Evolutionary conservation across 1,139 yeast genomes (phyloP).

Genomic region (Entelexis paramagnoliae): DNA sequence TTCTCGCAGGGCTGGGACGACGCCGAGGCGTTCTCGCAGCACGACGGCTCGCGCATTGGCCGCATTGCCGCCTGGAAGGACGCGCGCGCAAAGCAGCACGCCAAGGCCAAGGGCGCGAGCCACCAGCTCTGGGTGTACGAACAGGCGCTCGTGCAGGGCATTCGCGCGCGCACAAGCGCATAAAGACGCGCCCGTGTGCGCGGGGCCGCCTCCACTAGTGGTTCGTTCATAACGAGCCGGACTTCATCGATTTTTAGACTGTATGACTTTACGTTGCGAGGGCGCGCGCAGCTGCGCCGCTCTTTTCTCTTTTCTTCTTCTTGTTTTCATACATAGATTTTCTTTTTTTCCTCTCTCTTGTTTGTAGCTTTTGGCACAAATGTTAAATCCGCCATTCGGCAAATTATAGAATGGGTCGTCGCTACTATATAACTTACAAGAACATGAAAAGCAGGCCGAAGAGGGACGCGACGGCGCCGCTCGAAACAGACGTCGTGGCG

Average conservation of each 20-base stretch:
- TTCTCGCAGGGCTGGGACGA: slow-evolving; percentile 68
- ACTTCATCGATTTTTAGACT: too few relatives aligned
- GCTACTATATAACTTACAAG: background rate
- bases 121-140: slow-evolving; percentile 66
- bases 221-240: too few relatives aligned
- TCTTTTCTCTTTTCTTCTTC: too few relatives aligned
- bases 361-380: too few relatives aligned
- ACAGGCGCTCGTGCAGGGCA: slow-evolving; percentile 18
- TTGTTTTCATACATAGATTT: too few relatives aligned
- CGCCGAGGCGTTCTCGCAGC: slow-evolving; percentile 52
- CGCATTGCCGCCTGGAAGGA: slow-evolving; percentile 58
- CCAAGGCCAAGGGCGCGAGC: slow-evolving; percentile 45
- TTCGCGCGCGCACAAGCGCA: slow-evolving; percentile 14
- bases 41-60: slow-evolving; percentile 64
- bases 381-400: background rate
- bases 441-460: background rate
- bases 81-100: slow-evolving; percentile 49
- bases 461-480: background rate
- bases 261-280: too few relatives aligned
- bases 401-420: background rate
- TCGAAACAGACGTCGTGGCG: background rate
- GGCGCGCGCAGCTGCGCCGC: too few relatives aligned
- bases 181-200: too few relatives aligned
- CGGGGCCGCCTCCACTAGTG: too few relatives aligned
- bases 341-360: too few relatives aligned